phyloP scores from a whole-genome alignment of 306 rosid species.

The Glycine soja region DNA sequence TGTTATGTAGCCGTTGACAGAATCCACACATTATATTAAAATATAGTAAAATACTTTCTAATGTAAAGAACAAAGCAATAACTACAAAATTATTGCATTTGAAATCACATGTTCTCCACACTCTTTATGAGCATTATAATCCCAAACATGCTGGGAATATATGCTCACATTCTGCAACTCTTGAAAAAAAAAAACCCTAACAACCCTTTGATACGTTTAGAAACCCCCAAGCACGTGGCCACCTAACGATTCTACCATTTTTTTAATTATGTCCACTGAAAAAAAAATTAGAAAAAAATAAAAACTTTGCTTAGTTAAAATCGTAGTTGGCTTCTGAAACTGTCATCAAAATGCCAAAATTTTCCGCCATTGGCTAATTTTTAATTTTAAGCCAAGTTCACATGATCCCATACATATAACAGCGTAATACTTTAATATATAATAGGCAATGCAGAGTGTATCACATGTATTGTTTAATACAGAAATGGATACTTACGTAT shows the following conservation, averaged over 20 bases:
- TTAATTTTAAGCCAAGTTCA: constrained; percentile 46
- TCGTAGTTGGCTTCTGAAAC: constrained; percentile 63
- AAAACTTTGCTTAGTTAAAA: constrained; percentile 33
- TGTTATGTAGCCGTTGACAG: constrained; percentile 49
- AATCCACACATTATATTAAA: constrained; percentile 37
- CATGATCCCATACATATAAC: constrained; percentile 68
- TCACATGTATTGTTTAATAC: constrained; percentile 57
- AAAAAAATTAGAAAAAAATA: background rate
- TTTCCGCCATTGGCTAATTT: constrained; percentile 46
- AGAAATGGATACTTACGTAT: constrained; percentile 41
- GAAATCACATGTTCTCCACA: constrained; percentile 56
- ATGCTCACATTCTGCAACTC: constrained; percentile 39
- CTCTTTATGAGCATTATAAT: constrained; percentile 47
- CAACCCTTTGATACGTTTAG: constrained; percentile 47
- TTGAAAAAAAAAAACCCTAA: constrained; percentile 28
- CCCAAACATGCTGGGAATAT: constrained; percentile 56
- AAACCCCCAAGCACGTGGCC: constrained; percentile 67
- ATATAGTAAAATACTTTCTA: background rate
- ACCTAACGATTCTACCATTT: constrained; percentile 54
- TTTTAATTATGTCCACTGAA: constrained; percentile 46
- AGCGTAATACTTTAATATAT: constrained; percentile 46
- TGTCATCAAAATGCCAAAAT: constrained; percentile 59
- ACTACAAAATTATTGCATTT: constrained; percentile 34
- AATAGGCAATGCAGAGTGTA: constrained; percentile 51
- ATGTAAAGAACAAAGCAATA: constrained; percentile 19